phyloP scores from a whole-genome alignment of 352 stramenopile genomes.

The Phytophthora citricola region DNA sequence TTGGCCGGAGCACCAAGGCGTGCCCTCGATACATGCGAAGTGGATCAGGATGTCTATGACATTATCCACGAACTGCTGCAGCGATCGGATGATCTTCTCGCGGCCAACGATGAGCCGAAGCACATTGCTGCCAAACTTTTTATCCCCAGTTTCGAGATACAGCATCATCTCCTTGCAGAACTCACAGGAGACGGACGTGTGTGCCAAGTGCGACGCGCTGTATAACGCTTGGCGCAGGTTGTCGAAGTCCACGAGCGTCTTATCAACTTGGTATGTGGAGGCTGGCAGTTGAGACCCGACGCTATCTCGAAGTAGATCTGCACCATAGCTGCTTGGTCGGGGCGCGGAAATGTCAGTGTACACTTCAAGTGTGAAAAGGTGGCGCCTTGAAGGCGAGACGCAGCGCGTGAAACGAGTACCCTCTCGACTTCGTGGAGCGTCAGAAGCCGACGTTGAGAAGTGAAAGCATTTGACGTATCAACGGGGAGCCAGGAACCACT shows the following conservation, averaged over 20 bases:
- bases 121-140: slow-evolving; percentile 19
- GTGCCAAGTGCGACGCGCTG: slow-evolving; percentile 29
- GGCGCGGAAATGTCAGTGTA: slow-evolving; percentile 1
- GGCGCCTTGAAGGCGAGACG: slow-evolving; percentile 24
- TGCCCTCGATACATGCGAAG: slow-evolving; percentile 17
- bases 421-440: slow-evolving; percentile 30
- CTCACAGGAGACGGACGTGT: slow-evolving; percentile 35
- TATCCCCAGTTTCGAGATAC: slow-evolving; percentile 29
- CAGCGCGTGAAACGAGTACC: slow-evolving; percentile 17
- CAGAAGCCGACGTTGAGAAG: slow-evolving; percentile 8
- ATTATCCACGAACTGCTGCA: slow-evolving; percentile 36
- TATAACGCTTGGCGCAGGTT: slow-evolving; percentile 33
- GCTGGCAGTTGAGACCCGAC: slow-evolving; percentile 4
- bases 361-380: slow-evolving; percentile 29
- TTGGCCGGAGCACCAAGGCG: slow-evolving; percentile 37
- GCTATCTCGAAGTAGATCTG: slow-evolving; percentile 5
- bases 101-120: slow-evolving; percentile 15
- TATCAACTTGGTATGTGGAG: slow-evolving; percentile 21
- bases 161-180: slow-evolving; percentile 47
- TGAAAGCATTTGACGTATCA: slow-evolving; percentile 2
- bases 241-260: slow-evolving; percentile 32
- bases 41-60: slow-evolving; percentile 29
- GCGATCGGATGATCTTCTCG: slow-evolving; percentile 27
- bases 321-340: slow-evolving; percentile 2
- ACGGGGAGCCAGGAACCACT: slow-evolving; percentile 2